A percentile compares a stretch with the other conserved stretches of the same genome.
Evolutionary conservation across 31 red algal species (phyloP).

Genomic region (Endocladia muricata): DNA sequence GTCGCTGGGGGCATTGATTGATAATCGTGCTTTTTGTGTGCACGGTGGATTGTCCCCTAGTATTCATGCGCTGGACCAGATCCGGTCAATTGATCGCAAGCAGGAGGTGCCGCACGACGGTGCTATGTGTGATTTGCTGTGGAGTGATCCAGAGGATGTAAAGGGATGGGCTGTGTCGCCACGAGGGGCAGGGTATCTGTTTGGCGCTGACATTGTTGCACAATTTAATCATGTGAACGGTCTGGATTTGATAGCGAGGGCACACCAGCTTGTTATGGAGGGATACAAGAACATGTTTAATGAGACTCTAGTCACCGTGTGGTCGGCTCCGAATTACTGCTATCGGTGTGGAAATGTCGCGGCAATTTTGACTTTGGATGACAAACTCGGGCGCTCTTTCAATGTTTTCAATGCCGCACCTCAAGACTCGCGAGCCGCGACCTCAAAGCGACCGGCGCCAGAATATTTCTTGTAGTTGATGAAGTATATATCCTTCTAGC

Average conservation of each 20-base stretch:
- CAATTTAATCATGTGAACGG: slow-evolving; percentile 73
- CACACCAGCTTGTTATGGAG: slow-evolving; percentile 98
- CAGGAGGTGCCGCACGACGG: slow-evolving; percentile 94
- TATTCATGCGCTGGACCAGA: slow-evolving; percentile 78
- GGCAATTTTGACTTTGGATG: slow-evolving; percentile 82
- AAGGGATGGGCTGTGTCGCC: slow-evolving; percentile 81
- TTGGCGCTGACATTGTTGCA: slow-evolving; percentile 70
- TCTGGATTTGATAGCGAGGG: slow-evolving; percentile 76
- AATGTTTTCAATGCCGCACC: slow-evolving; percentile 80
- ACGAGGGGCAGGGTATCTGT: slow-evolving; percentile 88
- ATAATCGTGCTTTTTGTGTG: slow-evolving; percentile 77
- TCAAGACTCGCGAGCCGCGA: slow-evolving; percentile 39
- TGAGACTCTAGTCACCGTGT: slow-evolving; percentile 83
- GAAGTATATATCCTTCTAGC: background rate
- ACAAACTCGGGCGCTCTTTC: slow-evolving; percentile 52
- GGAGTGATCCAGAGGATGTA: slow-evolving; percentile 90
- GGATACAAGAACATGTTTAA: slow-evolving; percentile 88
- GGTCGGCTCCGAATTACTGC: slow-evolving; percentile 94
- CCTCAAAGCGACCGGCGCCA: slow-evolving; percentile 54
- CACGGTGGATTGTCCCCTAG: slow-evolving; percentile 87
- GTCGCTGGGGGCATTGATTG: slow-evolving; percentile 68
- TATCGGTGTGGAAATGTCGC: slow-evolving; percentile 97
- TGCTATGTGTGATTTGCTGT: slow-evolving; percentile 92
- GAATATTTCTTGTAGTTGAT: slow-evolving; percentile 72
- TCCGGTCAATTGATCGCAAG: slow-evolving; percentile 84